These are phyloP conservation scores for Globisporangium mamillatum DNA, from an alignment of 352 stramenopile species.

Conservation along the genomic window DNA sequence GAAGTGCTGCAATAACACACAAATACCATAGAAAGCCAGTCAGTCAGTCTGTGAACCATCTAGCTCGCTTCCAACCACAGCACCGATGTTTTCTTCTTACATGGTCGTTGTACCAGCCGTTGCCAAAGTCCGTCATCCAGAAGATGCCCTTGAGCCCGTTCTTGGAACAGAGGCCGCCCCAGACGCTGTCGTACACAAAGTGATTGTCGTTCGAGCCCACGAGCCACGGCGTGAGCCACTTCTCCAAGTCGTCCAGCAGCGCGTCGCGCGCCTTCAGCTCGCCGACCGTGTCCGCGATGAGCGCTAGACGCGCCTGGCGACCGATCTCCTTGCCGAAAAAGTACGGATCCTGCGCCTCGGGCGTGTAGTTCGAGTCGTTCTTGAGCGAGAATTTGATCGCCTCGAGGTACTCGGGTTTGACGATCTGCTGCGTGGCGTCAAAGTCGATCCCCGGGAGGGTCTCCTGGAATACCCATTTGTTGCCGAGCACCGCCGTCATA, in stretches of 20 bases:
- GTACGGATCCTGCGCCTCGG: constrained; percentile 68
- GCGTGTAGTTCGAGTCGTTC: constrained; percentile 71
- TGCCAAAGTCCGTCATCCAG: constrained; percentile 92
- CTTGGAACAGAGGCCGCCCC: constrained; percentile 90
- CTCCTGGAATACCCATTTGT: constrained; percentile 61
- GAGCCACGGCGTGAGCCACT: constrained; percentile 79
- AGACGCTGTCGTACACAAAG: constrained; percentile 92
- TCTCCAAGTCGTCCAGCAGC: constrained; percentile 60
- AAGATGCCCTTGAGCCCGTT: constrained; percentile 89
- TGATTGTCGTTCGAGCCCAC: constrained; percentile 68
- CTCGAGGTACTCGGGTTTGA: constrained; percentile 34
- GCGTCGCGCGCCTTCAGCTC: constrained; percentile 45
- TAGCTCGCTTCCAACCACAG: not conserved
- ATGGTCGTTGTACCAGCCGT: constrained; percentile 90
- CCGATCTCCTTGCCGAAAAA: constrained; percentile 87
- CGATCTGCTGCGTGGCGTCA: constrained; percentile 25
- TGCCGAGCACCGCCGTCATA: constrained; percentile 71
- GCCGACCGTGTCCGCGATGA: constrained; percentile 80
- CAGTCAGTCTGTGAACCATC: not conserved
- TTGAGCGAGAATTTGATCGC: constrained; percentile 52
- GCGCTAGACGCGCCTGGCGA: constrained; percentile 64
- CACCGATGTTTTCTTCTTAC: constrained; percentile 42
- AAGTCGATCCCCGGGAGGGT: constrained; percentile 53
- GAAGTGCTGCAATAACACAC: constrained; percentile 83
- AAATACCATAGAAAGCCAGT: not conserved